Evolutionary conservation across 306 rosid species (phyloP).

Genomic region (Cicer pinnatifidum): DNA sequence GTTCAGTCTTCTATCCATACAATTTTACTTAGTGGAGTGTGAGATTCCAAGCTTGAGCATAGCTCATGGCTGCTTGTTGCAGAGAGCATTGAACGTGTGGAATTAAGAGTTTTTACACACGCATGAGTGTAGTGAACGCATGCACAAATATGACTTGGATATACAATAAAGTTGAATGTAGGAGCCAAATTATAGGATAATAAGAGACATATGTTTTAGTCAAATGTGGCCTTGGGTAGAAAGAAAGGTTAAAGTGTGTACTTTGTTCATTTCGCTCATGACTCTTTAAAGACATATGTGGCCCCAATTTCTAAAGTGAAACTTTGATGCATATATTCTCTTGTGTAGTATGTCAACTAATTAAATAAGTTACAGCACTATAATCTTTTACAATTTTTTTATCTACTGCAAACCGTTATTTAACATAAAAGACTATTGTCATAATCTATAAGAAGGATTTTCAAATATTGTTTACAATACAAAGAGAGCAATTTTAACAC

Average conservation of each 20-base stretch:
- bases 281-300: conserved; percentile 34
- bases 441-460: too few relatives aligned
- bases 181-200: not conserved
- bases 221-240: conserved; percentile 30
- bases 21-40: conserved; percentile 38
- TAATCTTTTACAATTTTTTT: too few relatives aligned
- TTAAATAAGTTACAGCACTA: not conserved
- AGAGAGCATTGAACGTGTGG: conserved; percentile 40
- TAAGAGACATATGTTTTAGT: conserved; percentile 7
- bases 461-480: too few relatives aligned
- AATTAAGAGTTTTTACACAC: conserved; percentile 42
- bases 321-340: conserved; percentile 40
- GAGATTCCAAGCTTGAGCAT: conserved; percentile 40
- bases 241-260: conserved; percentile 37
- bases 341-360: conserved; percentile 32
- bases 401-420: too few relatives aligned
- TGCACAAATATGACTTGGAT: conserved; percentile 44
- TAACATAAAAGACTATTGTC: too few relatives aligned
- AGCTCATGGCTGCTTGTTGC: conserved; percentile 46
- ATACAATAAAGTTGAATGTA: conserved; percentile 38
- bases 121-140: conserved; percentile 38
- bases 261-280: not conserved
- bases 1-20: conserved; percentile 35
- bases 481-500: too few relatives aligned
- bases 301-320: conserved; percentile 29